Conservation (phyloP, 2,329 filamentous ascomycete genomes). For the Chalaropsis thielavioides region DNA sequence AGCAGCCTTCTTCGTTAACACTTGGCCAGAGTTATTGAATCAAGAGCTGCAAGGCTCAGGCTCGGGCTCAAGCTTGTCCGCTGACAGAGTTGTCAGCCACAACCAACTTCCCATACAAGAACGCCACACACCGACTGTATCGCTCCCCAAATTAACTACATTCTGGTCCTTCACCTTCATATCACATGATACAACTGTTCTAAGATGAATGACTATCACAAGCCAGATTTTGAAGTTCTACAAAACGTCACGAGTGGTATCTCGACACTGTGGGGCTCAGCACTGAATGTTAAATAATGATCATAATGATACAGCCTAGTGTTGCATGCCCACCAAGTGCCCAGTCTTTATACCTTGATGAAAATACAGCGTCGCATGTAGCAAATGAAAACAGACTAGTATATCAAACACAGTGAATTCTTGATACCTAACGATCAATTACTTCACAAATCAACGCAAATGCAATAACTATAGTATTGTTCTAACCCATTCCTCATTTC, state of each 20-base stretch:
- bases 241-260: background rate
- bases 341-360: background rate
- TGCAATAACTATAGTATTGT: slow-evolving; percentile 7
- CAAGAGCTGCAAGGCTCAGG: background rate
- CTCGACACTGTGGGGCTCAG: background rate
- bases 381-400: background rate
- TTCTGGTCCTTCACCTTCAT: background rate
- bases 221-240: background rate
- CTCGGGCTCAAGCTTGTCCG: background rate
- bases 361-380: background rate
- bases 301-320: background rate
- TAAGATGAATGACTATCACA: too few species aligned
- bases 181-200: too few species aligned
- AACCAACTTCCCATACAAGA: background rate
- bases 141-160: background rate
- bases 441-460: slow-evolving; percentile 11
- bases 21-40: background rate
- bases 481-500: slow-evolving; percentile 45
- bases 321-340: background rate
- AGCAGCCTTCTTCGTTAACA: background rate
- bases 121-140: background rate
- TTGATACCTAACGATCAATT: background rate
- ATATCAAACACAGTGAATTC: background rate
- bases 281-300: background rate
- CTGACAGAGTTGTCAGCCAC: background rate